Evolutionary conservation across 2,329 filamentous ascomycete species (phyloP), one percentile per base, ranked within the genome.

Genomic region (Cladosporium sp.): DNA sequence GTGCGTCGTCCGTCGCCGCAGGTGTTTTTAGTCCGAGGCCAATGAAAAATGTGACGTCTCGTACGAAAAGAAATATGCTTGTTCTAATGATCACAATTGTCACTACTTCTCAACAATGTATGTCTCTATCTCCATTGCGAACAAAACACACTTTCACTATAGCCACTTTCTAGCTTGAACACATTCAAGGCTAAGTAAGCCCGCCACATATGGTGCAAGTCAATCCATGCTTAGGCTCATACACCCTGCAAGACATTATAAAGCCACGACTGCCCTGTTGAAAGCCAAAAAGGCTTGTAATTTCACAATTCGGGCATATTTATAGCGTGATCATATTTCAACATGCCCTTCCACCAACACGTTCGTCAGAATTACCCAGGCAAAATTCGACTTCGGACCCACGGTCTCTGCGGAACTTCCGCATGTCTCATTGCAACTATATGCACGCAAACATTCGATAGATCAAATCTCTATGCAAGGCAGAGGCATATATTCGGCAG

Each of bases 41-140:
- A 35, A 63, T 55, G 50, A 52, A 62, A 62, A 63, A 63, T 55
- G 49, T 63, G 60, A 63, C 60, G 60, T 56, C 50, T 63, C 60
- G 60, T 63, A 63, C 60, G 60, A 63, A 63, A 63, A 63, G 60
- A 53, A 63, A 31, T 21, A 62, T 57, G 31, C 18, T 37, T 57
- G 29, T 44, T 44, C 16, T 44, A 44, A 44, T 44, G 37, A 44
- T 44, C 37, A 44, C 37, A 44, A n/a, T 7, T 44, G 18, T 44
- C 37, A 44, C 37, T 16, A 40, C 35, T 5, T 40, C 5, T 40
- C 33, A 35, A 14, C 35, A n/a, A 8, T 1, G n/a, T n/a, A 44
- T 10, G 18, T n/a, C 7, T 44, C 18, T 8, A 6, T 44, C 37
- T n/a, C 37, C 16, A 16, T 44, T n/a, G 2, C 7, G 10, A 44